Evolutionary conservation across 1,284 basidiomycete genomes (phyloP).

Genomic region (Apiotrichum veenhuisii): DNA sequence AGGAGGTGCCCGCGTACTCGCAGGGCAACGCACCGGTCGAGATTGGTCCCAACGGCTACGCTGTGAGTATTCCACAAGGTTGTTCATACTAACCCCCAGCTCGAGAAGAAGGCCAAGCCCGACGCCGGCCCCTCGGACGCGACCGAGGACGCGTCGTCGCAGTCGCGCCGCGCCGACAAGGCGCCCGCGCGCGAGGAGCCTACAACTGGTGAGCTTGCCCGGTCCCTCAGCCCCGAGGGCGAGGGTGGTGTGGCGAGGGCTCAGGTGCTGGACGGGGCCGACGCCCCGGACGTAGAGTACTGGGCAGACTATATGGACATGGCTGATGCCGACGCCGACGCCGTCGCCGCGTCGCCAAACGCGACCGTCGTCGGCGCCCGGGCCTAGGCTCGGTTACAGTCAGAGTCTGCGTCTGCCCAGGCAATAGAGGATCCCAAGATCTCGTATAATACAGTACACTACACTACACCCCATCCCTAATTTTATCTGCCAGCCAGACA

Average conservation of each 20-base stretch:
- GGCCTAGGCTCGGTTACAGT: background rate
- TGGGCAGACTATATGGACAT: no score
- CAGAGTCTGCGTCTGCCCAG: no score
- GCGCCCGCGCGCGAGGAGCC: slow-evolving; percentile 44
- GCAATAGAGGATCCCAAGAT: no score
- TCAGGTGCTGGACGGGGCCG: background rate
- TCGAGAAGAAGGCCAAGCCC: slow-evolving; percentile 23
- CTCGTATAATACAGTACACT: no score
- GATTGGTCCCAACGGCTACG: slow-evolving; percentile 65
- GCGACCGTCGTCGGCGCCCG: no score
- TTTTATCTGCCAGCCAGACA: background rate
- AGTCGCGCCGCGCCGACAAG: slow-evolving; percentile 46
- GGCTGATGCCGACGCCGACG: background rate
- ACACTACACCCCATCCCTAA: no score
- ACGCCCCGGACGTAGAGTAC: background rate
- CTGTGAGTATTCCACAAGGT: slow-evolving; percentile 55
- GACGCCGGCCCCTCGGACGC: slow-evolving; percentile 17
- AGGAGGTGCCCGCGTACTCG: slow-evolving; percentile 51
- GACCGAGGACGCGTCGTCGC: slow-evolving; percentile 4
- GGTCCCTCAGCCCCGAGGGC: background rate
- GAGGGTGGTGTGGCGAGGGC: background rate
- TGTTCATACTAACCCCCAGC: slow-evolving; percentile 17
- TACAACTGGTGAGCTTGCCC: slow-evolving; percentile 42
- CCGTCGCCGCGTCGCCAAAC: background rate
- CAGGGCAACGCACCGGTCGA: slow-evolving; percentile 51